Percentiles rank a stretch among this genome's conserved stretches.
phyloP scores from a whole-genome alignment of 2,329 filamentous ascomycete species.

The Leptographium galeiforme region DNA sequence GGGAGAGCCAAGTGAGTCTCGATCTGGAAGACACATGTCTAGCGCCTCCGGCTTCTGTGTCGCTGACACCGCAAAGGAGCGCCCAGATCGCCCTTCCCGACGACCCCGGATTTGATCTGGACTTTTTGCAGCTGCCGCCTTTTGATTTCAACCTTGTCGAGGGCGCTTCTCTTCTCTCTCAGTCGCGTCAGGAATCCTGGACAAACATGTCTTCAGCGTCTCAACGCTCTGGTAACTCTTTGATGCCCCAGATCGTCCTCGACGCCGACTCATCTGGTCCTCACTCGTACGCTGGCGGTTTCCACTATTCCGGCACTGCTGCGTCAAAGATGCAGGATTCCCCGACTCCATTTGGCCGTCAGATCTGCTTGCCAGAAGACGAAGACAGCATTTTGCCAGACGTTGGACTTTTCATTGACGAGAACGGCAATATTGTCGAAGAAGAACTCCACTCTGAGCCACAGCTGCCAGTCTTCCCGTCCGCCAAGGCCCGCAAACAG shows the following conservation, averaged over 20 bases:
- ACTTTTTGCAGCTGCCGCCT: slow-evolving; percentile 35
- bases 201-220: slow-evolving; percentile 9
- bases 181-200: slow-evolving; percentile 10
- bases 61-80: slow-evolving; percentile 34
- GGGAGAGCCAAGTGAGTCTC: slow-evolving; percentile 58
- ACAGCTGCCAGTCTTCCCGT: slow-evolving; percentile 8
- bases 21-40: too few relatives aligned
- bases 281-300: slow-evolving; percentile 6
- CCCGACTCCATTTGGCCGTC: slow-evolving; percentile 9
- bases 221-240: slow-evolving; percentile 11
- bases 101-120: slow-evolving; percentile 65
- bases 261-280: slow-evolving; percentile 17
- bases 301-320: slow-evolving; percentile 7
- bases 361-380: slow-evolving; percentile 28
- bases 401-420: slow-evolving; percentile 19
- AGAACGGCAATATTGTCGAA: slow-evolving; percentile 12
- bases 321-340: slow-evolving; percentile 6
- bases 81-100: slow-evolving; percentile 67
- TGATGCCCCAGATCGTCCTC: slow-evolving; percentile 27
- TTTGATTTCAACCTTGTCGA: slow-evolving; percentile 31
- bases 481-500: background rate
- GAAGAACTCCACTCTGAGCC: slow-evolving; percentile 9
- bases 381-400: slow-evolving; percentile 24
- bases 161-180: slow-evolving; percentile 15
- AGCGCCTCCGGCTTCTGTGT: background rate